Conservation (phyloP, 768 basidiomycete species). For the Bullera alba region DNA sequence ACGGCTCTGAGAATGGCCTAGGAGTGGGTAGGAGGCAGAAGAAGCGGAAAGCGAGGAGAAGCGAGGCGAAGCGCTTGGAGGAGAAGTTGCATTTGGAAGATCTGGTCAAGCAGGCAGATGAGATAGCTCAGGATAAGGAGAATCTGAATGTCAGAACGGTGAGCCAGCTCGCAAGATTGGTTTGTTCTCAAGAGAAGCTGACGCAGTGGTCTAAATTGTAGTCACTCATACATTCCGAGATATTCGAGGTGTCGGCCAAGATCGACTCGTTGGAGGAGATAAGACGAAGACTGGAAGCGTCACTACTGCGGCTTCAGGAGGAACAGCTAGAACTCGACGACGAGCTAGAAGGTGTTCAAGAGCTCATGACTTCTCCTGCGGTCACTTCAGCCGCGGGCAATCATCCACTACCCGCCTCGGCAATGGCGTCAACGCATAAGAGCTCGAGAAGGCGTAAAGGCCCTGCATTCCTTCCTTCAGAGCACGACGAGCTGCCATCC, state of each 20-base stretch:
- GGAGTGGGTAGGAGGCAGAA: constrained; percentile 53
- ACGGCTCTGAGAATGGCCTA: constrained; percentile 54
- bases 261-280: constrained; percentile 78
- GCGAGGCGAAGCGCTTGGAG: constrained; percentile 50
- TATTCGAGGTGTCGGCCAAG: constrained; percentile 80
- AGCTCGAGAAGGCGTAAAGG: constrained; percentile 73
- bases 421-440: constrained; percentile 46
- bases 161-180: constrained; percentile 38
- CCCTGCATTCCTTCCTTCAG: constrained; percentile 91
- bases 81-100: constrained; percentile 78
- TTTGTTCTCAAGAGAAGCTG: neutral
- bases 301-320: constrained; percentile 79
- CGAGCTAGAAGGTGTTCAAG: constrained; percentile 83
- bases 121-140: constrained; percentile 85
- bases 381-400: constrained; percentile 33
- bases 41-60: constrained; percentile 35
- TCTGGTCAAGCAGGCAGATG: constrained; percentile 69
- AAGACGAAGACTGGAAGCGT: constrained; percentile 68
- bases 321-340: constrained; percentile 96
- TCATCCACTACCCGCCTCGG: constrained; percentile 49
- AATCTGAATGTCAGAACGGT: constrained; percentile 84
- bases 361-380: constrained; percentile 54
- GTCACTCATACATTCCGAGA: constrained; percentile 80
- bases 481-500: constrained; percentile 88
- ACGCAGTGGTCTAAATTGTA: constrained; percentile 42